These are phyloP conservation scores for apple (Malus domestica) DNA, from an alignment of 306 rosid genomes.

Conservation along the genomic window DNA sequence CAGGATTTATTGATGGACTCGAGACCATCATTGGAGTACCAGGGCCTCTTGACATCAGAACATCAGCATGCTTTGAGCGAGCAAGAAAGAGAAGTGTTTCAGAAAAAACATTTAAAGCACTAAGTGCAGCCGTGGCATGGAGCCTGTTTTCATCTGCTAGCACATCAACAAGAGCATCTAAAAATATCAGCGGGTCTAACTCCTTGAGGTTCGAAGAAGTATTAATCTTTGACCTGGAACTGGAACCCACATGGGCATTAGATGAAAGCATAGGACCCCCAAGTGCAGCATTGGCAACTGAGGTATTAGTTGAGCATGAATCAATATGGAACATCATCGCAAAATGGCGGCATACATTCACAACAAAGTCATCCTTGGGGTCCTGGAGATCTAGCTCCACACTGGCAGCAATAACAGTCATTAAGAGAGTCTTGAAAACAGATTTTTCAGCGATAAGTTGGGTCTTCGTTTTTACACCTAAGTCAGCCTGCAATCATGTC, in stretches of 20 bases:
- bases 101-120: constrained; percentile 77
- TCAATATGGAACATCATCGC: constrained; percentile 82
- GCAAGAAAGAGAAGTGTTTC: constrained; percentile 90
- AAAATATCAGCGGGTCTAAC: constrained; percentile 85
- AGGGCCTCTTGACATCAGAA: constrained; percentile 82
- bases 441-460: constrained; percentile 98
- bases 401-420: constrained; percentile 83
- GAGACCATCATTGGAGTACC: constrained; percentile 98
- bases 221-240: constrained; percentile 55
- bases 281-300: constrained; percentile 35
- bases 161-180: constrained; percentile 97
- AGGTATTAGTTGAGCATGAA: constrained; percentile 45
- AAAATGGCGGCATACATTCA: constrained; percentile 90
- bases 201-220: constrained; percentile 81
- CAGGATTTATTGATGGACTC: constrained; percentile 96
- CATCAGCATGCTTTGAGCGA: constrained; percentile 92
- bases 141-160: constrained; percentile 91
- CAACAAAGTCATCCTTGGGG: constrained; percentile 76
- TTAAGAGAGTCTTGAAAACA: constrained; percentile 83
- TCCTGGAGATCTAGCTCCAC: constrained; percentile 83
- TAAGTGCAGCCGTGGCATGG: constrained; percentile 90
- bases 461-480: constrained; percentile 98
- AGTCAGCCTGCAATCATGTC: constrained; percentile 70
- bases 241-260: constrained; percentile 45
- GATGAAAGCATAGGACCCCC: constrained; percentile 58